phyloP scores from a whole-genome alignment of 164 flowering plant species.

The Cinnamomum micranthum region DNA sequence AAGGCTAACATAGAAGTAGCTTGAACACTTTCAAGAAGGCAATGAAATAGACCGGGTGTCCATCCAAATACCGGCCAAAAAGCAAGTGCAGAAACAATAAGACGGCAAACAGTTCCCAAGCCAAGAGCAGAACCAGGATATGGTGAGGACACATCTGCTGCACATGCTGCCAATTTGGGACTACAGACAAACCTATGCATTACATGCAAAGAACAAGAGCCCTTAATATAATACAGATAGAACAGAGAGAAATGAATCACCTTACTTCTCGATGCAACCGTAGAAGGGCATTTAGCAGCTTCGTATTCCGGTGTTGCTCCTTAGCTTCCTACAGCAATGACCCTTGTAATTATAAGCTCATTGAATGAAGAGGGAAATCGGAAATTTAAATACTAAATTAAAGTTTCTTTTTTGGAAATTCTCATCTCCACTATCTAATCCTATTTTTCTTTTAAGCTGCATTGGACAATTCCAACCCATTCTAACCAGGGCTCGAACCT shows the following conservation, averaged over 20 bases:
- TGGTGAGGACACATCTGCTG: constrained; percentile 62
- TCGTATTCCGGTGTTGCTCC: constrained; percentile 88
- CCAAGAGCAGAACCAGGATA: constrained; percentile 80
- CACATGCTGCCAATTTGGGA: constrained; percentile 89
- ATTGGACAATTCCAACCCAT: no score
- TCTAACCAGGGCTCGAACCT: no score
- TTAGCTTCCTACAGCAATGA: constrained; percentile 55
- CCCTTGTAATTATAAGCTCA: background rate
- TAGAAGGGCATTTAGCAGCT: constrained; percentile 76
- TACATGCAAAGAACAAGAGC: constrained; percentile 1
- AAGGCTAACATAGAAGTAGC: constrained; percentile 61
- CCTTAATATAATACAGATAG: background rate
- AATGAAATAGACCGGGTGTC: constrained; percentile 83
- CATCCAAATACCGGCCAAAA: constrained; percentile 92
- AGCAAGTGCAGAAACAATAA: constrained; percentile 84
- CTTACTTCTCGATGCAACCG: constrained; percentile 90
- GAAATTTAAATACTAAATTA: no score
- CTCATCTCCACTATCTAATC: no score
- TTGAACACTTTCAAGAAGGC: constrained; percentile 69
- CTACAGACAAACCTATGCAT: constrained; percentile 43
- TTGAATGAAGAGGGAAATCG: no score
- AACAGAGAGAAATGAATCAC: constrained; percentile 28
- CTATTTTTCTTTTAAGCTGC: no score
- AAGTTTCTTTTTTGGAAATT: no score
- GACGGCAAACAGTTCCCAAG: constrained; percentile 82